Conservation (phyloP, 1,284 basidiomycete species). For the Malassezia psittaci region DNA sequence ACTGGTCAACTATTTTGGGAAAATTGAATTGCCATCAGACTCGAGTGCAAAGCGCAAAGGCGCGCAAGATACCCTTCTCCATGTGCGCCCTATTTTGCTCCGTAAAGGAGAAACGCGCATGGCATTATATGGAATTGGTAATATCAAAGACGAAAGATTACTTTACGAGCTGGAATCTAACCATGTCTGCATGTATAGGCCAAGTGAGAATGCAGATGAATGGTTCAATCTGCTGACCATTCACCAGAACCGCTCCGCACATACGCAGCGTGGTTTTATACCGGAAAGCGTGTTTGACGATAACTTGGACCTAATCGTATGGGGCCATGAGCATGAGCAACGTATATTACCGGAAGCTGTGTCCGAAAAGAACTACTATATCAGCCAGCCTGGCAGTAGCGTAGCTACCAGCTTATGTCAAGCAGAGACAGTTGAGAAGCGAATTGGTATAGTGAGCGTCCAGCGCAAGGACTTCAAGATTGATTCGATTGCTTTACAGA, state of each 20-base stretch:
- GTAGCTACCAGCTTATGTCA: conserved; percentile 67
- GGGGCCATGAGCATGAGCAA: conserved; percentile 99
- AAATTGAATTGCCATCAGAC: conserved; percentile 53
- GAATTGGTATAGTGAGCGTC: conserved; percentile 51
- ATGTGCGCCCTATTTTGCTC: conserved; percentile 77
- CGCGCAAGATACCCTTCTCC: conserved; percentile 61
- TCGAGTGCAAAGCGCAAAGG: conserved; percentile 12
- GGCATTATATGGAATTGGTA: conserved; percentile 88
- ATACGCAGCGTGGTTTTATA: conserved; percentile 81
- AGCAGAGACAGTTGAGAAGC: conserved; percentile 34
- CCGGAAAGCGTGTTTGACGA: conserved; percentile 97
- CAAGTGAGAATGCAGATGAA: conserved; percentile 60
- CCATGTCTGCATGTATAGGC: conserved; percentile 90
- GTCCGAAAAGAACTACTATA: conserved; percentile 78
- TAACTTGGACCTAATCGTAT: conserved; percentile 80
- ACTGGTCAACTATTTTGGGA: conserved; percentile 94
- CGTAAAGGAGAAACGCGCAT: conserved; percentile 77
- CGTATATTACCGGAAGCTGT: conserved; percentile 80
- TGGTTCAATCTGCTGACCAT: conserved; percentile 93
- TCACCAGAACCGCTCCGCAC: conserved; percentile 95
- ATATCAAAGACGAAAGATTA: conserved; percentile 90
- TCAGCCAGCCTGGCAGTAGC: conserved; percentile 87
- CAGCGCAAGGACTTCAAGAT: conserved; percentile 70
- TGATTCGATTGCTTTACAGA: conserved; percentile 72
- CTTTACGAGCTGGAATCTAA: conserved; percentile 88